Evolutionary conservation across 2,329 filamentous ascomycete genomes (phyloP).

Genomic region (Neonectria sp.): DNA sequence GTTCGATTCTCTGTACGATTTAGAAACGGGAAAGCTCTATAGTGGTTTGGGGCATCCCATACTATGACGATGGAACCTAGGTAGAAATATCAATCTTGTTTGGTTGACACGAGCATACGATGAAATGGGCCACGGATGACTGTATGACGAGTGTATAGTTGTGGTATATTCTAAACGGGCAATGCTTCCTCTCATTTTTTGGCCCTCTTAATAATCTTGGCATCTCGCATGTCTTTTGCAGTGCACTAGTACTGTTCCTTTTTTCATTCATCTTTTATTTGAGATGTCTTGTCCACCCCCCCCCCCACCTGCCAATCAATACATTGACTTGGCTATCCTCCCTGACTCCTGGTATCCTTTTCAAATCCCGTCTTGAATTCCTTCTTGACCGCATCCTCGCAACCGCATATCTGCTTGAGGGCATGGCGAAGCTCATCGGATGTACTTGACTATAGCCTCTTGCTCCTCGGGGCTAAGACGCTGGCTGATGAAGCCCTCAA

Average conservation of each 20-base stretch:
- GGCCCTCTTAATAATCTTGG: background rate
- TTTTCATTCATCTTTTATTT: slow-evolving; percentile 11
- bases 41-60: too few relatives aligned
- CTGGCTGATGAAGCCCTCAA: slow-evolving; percentile 80
- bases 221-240: slow-evolving; percentile 3
- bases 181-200: background rate
- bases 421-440: slow-evolving; percentile 52
- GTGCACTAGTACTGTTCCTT: background rate
- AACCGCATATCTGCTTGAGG: background rate
- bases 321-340: slow-evolving; percentile 18
- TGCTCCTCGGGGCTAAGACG: slow-evolving; percentile 76
- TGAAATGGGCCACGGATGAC: too few relatives aligned
- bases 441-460: slow-evolving; percentile 66
- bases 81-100: background rate
- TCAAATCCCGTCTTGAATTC: slow-evolving; percentile 16
- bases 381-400: background rate
- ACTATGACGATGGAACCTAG: background rate
- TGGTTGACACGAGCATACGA: background rate
- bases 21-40: background rate
- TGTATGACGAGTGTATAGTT: background rate
- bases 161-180: slow-evolving; percentile 12
- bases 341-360: slow-evolving; percentile 38
- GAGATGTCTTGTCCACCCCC: background rate
- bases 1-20: background rate
- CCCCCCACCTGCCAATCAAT: background rate